phyloP scores from a whole-genome alignment of 73 alveolate species.

The Symbiodinium natans region DNA sequence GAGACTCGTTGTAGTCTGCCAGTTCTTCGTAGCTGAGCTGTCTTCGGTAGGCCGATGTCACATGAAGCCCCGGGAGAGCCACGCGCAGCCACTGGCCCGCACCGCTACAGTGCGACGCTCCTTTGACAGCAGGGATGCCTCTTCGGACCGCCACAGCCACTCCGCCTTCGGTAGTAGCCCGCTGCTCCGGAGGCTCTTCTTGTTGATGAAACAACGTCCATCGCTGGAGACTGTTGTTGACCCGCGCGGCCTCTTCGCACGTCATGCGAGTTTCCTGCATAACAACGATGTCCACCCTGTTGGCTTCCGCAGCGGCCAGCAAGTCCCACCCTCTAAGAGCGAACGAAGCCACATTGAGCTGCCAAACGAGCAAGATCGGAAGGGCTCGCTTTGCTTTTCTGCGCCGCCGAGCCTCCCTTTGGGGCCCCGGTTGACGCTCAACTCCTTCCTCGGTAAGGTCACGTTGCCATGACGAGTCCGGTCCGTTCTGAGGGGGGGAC shows the following conservation, averaged over 20 bases:
- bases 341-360: not conserved
- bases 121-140: not conserved
- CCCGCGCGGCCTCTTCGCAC: not conserved
- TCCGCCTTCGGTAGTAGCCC: not conserved
- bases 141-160: not conserved
- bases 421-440: not conserved
- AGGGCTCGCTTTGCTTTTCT: not conserved
- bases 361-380: not conserved
- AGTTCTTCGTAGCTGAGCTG: not conserved
- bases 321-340: not conserved
- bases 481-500: not conserved
- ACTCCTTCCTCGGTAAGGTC: not conserved
- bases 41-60: not conserved
- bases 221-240: not conserved
- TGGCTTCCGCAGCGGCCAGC: not conserved
- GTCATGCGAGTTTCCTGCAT: not conserved
- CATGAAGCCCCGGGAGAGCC: not conserved
- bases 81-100: not conserved
- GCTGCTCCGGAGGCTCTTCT: not conserved
- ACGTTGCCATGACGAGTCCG: not conserved
- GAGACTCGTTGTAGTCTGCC: not conserved
- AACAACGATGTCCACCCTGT: not conserved
- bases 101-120: not conserved
- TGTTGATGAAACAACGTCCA: not conserved
- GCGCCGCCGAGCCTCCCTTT: not conserved